Evolutionary conservation across 345 rosid genomes (phyloP).

Genomic region (Carallia brachiata): DNA sequence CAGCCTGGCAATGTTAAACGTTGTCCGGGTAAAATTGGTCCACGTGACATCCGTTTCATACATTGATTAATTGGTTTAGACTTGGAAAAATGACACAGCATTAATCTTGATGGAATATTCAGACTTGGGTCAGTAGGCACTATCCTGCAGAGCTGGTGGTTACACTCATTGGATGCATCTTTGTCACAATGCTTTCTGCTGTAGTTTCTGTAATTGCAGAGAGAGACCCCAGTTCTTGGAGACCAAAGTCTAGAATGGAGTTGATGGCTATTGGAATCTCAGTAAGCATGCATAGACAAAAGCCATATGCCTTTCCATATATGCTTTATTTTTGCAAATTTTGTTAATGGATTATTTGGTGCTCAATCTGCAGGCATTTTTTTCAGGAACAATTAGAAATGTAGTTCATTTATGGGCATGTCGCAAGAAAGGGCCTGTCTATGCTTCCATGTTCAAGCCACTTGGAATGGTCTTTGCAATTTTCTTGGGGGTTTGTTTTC

Average conservation of each 20-base stretch:
- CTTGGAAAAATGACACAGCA: not conserved
- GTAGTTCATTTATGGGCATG: slow-evolving; percentile 33
- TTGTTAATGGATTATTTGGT: too few relatives aligned
- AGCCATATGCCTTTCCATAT: not conserved
- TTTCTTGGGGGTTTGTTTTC: slow-evolving; percentile 29
- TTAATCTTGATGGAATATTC: not conserved
- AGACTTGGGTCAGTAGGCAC: slow-evolving; percentile 15
- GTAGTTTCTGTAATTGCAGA: slow-evolving; percentile 24
- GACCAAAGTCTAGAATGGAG: slow-evolving; percentile 4
- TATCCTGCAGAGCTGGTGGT: slow-evolving; percentile 14
- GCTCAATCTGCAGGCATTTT: slow-evolving; percentile 26
- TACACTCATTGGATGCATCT: slow-evolving; percentile 9
- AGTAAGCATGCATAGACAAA: slow-evolving; percentile 2
- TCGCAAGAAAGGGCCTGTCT: slow-evolving; percentile 25
- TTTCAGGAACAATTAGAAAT: slow-evolving; percentile 16
- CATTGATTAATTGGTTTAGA: not conserved
- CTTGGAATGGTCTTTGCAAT: slow-evolving; percentile 29
- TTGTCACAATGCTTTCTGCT: slow-evolving; percentile 24
- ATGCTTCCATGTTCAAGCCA: slow-evolving; percentile 28
- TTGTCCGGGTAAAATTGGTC: slow-evolving; percentile 20
- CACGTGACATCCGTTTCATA: not conserved
- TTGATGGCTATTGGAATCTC: slow-evolving; percentile 6
- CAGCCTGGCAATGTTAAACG: not conserved
- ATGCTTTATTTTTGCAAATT: not conserved
- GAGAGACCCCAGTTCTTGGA: slow-evolving; percentile 25